These are phyloP conservation scores for Vaccinium vitisidaea DNA, from an alignment of 148 eudicot species.

Conservation along the genomic window DNA sequence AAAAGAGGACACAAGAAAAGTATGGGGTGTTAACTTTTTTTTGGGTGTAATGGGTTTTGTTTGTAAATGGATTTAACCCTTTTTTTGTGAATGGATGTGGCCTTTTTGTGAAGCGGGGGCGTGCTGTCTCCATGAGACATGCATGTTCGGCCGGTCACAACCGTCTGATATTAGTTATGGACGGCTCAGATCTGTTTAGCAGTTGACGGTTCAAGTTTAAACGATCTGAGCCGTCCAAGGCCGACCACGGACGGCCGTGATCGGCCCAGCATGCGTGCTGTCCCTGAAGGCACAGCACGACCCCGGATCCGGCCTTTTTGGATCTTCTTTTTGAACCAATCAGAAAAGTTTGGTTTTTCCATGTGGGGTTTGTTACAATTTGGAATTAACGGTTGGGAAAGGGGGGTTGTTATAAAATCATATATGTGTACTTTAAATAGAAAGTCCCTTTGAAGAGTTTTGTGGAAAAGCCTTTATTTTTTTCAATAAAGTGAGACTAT, in stretches of 20 bases:
- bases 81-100: slow-evolving; percentile 30
- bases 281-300: too few species aligned
- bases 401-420: background rate
- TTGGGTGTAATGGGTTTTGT: background rate
- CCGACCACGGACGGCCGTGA: too few species aligned
- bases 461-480: background rate
- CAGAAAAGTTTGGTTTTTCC: slow-evolving; percentile 1
- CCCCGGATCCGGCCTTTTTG: slow-evolving; percentile 5
- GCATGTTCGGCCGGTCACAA: too few species aligned
- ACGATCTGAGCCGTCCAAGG: too few species aligned
- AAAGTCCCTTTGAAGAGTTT: background rate
- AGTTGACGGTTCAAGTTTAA: too few species aligned
- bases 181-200: too few species aligned
- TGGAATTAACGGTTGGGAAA: slow-evolving; percentile 8
- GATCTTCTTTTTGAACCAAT: slow-evolving; percentile 17
- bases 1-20: background rate
- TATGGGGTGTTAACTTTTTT: background rate
- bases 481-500: too few species aligned
- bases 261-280: too few species aligned
- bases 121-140: too few species aligned
- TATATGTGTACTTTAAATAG: background rate
- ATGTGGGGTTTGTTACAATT: background rate
- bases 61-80: slow-evolving; percentile 27
- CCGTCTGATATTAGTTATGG: too few species aligned
- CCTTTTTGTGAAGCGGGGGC: background rate